Percentiles rank a stretch among this genome's conserved stretches.
These are phyloP conservation scores for Phytophthora pseudosyringae DNA, from an alignment of 352 stramenopile species.

Conservation along the genomic window DNA sequence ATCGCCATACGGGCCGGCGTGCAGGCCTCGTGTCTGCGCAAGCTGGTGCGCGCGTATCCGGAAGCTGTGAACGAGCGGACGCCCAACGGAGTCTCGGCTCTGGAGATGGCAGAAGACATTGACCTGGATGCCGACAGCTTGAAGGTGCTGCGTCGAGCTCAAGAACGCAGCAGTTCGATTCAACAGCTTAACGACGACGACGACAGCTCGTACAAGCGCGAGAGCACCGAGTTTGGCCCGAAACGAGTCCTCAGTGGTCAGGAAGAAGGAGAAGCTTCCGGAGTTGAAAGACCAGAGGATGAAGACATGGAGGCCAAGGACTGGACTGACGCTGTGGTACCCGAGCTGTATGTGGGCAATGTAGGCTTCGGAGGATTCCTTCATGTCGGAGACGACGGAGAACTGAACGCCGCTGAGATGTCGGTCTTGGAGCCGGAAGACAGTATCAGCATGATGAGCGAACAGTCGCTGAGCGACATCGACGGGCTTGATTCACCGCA, in stretches of 20 bases:
- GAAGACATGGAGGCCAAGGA: constrained; percentile 19
- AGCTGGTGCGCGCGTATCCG: constrained; percentile 63
- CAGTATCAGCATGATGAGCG: constrained; percentile 49
- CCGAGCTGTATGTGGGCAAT: constrained; percentile 37
- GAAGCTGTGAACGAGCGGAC: constrained; percentile 51
- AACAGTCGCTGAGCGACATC: constrained; percentile 49
- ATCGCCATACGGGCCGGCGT: constrained; percentile 77
- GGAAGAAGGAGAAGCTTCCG: constrained; percentile 40
- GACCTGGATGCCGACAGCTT: constrained; percentile 48
- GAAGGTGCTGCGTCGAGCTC: constrained; percentile 51
- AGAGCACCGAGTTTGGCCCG: constrained; percentile 14
- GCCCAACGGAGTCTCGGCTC: constrained; percentile 51
- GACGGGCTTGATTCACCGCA: constrained; percentile 48
- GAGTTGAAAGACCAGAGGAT: constrained; percentile 17
- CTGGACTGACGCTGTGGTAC: constrained; percentile 24
- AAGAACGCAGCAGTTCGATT: constrained; percentile 20
- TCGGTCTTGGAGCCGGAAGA: constrained; percentile 34
- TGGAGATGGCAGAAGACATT: constrained; percentile 62
- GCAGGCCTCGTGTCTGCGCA: constrained; percentile 52
- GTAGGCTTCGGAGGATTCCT: constrained; percentile 27
- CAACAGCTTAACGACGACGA: constrained; percentile 25
- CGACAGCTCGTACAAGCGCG: constrained; percentile 27
- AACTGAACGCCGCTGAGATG: constrained; percentile 14
- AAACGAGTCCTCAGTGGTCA: constrained; percentile 25
- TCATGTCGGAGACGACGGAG: constrained; percentile 26